A percentile compares a stretch with the other conserved stretches of the same genome.
Evolutionary conservation across 1,284 basidiomycete genomes (phyloP).

Genomic region (Calocybe gambosa): DNA sequence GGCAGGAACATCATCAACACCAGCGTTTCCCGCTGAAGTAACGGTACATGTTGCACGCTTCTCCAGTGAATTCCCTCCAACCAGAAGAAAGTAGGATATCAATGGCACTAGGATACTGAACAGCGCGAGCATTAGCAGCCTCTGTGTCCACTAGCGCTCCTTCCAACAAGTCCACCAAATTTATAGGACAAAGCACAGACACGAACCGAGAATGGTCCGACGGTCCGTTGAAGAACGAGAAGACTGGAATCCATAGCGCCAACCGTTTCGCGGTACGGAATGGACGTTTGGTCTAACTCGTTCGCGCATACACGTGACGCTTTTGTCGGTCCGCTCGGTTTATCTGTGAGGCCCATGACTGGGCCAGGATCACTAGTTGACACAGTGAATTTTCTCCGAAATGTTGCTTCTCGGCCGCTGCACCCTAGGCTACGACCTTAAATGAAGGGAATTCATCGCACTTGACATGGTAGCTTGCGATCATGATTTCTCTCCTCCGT

Average conservation of each 20-base stretch:
- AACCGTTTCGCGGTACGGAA: not conserved
- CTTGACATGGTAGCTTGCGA: not conserved
- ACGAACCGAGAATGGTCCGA: slow-evolving; percentile 6
- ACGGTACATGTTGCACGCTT: slow-evolving; percentile 24
- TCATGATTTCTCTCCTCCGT: slow-evolving; percentile 6
- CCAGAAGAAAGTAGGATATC: slow-evolving; percentile 1
- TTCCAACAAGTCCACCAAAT: not conserved
- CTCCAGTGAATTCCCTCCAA: slow-evolving; percentile 6
- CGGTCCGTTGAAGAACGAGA: slow-evolving; percentile 2
- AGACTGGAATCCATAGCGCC: not conserved
- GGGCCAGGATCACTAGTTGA: too few relatives aligned
- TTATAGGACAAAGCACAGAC: not conserved
- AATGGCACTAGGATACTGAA: slow-evolving; percentile 3
- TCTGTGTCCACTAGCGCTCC: not conserved
- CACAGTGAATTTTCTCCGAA: too few relatives aligned
- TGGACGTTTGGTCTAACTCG: too few relatives aligned
- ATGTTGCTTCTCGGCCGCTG: not conserved
- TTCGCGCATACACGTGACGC: not conserved
- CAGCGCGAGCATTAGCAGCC: slow-evolving; percentile 1
- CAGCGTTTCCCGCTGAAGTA: slow-evolving; percentile 19
- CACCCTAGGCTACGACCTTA: not conserved
- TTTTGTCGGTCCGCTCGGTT: not conserved
- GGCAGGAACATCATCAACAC: slow-evolving; percentile 25
- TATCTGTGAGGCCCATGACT: not conserved
- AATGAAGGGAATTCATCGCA: too few relatives aligned